A percentile compares a stretch with the other conserved stretches of the same genome.
These are phyloP conservation scores for Lithohypha guttulata DNA, from an alignment of 2,329 filamentous ascomycete species.

Conservation along the genomic window DNA sequence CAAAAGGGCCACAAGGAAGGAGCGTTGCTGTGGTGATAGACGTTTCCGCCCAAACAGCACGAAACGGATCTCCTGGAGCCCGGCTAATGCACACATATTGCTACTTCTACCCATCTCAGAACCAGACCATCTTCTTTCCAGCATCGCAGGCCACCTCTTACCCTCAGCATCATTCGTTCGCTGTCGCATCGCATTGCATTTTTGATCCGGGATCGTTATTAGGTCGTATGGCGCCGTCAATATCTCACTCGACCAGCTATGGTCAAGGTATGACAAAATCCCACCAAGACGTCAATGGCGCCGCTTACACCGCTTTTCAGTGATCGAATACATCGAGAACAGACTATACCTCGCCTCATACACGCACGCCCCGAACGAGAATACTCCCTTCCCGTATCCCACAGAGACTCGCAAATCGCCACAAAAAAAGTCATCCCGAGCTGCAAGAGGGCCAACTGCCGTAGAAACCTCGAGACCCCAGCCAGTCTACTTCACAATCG, in stretches of 20 bases:
- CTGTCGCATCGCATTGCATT: conserved; percentile 9
- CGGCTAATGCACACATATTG: too few relatives aligned
- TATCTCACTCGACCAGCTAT: conserved; percentile 48
- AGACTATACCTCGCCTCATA: conserved; percentile 93
- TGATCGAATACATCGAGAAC: conserved; percentile 45
- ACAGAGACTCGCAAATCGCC: conserved; percentile 51
- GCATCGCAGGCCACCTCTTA: conserved; percentile 7
- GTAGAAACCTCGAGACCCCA: conserved; percentile 37
- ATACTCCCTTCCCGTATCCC: conserved; percentile 80
- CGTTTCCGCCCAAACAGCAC: conserved; percentile 6
- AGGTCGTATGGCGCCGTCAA: conserved; percentile 17
- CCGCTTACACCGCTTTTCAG: conserved; percentile 13
- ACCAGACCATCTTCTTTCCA: conserved; percentile 4
- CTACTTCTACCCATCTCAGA: background rate
- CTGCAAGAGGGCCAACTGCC: conserved; percentile 47
- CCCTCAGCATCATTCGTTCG: conserved; percentile 6
- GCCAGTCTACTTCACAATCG: conserved; percentile 91
- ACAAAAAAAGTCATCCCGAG: conserved; percentile 62
- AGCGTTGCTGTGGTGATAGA: conserved; percentile 3
- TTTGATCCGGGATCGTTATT: conserved; percentile 4
- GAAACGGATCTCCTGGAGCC: conserved; percentile 4
- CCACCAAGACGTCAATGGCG: conserved; percentile 41
- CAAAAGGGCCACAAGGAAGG: conserved; percentile 1
- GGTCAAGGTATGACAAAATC: conserved; percentile 95
- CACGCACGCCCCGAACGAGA: conserved; percentile 64